A percentile compares a stretch with the other conserved stretches of the same genome.
These are phyloP conservation scores for Boletus eberwhitei DNA, from an alignment of 768 basidiomycete species.

Conservation along the genomic window DNA sequence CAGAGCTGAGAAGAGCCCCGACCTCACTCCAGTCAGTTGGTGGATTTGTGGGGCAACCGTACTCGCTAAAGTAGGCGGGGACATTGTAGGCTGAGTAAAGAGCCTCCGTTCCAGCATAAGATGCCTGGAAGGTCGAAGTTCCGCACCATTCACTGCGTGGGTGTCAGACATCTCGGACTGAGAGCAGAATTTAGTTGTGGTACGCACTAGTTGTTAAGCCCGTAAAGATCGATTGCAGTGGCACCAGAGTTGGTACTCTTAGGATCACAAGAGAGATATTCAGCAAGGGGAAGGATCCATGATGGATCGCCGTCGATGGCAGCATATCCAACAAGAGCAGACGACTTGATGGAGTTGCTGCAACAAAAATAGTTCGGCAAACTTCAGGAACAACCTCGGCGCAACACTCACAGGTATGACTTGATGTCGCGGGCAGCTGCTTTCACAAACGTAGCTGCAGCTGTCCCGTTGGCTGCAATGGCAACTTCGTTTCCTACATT, in stretches of 20 bases:
- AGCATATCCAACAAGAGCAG: constrained; percentile 78
- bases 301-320: constrained; percentile 69
- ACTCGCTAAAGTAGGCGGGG: constrained; percentile 89
- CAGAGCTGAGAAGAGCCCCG: constrained; percentile 61
- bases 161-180: not conserved
- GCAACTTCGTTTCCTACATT: constrained; percentile 89
- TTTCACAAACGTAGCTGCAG: constrained; percentile 76
- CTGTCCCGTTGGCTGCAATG: constrained; percentile 48
- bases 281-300: constrained; percentile 66
- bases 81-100: constrained; percentile 68
- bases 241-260: constrained; percentile 48
- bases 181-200: not conserved
- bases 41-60: constrained; percentile 65
- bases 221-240: constrained; percentile 78
- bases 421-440: constrained; percentile 88
- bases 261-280: constrained; percentile 77
- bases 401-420: constrained; percentile 68
- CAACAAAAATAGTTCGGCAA: not conserved
- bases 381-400: not conserved
- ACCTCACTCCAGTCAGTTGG: constrained; percentile 77
- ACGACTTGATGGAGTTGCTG: constrained; percentile 62
- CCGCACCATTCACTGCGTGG: constrained; percentile 78
- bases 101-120: constrained; percentile 54
- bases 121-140: constrained; percentile 48
- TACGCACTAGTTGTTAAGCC: constrained; percentile 82